These are phyloP conservation scores for Leishmania turanica DNA, from an alignment of 208 protist species.

Conservation along the genomic window DNA sequence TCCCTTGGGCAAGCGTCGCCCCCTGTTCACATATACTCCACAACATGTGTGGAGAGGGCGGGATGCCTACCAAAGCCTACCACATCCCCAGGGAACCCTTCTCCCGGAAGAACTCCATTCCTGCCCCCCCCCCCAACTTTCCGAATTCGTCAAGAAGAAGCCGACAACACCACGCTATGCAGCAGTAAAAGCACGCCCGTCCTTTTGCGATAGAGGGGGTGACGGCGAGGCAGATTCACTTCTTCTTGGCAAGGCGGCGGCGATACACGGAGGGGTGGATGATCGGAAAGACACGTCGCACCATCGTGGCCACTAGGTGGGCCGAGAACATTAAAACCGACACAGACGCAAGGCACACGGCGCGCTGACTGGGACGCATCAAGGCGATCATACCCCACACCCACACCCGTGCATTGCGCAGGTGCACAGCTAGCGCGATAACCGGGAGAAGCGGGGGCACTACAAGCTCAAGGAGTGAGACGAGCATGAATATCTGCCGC, in stretches of 20 bases:
- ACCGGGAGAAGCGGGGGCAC: constrained; percentile 16
- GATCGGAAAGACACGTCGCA: constrained; percentile 14
- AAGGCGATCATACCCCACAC: constrained; percentile 3
- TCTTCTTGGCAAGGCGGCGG: constrained; percentile 26
- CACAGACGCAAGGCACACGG: not conserved
- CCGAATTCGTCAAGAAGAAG: not conserved
- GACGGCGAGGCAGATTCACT: constrained; percentile 6
- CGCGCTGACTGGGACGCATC: constrained; percentile 29
- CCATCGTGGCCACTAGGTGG: not conserved
- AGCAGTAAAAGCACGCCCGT: not conserved
- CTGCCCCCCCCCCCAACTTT: too few relatives aligned
- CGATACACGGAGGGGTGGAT: constrained; percentile 21
- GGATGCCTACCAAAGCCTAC: not conserved
- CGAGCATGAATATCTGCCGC: constrained; percentile 14
- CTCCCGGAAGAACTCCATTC: not conserved
- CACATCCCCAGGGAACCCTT: not conserved
- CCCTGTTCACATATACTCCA: not conserved
- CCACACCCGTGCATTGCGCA: constrained; percentile 4
- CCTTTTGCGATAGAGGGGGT: not conserved
- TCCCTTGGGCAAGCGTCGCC: not conserved
- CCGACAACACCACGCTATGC: not conserved
- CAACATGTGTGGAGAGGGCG: not conserved
- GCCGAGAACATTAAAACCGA: not conserved
- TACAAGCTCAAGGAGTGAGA: constrained; percentile 12
- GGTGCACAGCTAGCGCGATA: constrained; percentile 3